Evolutionary conservation across 495 filamentous ascomycete species (phyloP).

Genomic region (Penicillium bialowiezense): DNA sequence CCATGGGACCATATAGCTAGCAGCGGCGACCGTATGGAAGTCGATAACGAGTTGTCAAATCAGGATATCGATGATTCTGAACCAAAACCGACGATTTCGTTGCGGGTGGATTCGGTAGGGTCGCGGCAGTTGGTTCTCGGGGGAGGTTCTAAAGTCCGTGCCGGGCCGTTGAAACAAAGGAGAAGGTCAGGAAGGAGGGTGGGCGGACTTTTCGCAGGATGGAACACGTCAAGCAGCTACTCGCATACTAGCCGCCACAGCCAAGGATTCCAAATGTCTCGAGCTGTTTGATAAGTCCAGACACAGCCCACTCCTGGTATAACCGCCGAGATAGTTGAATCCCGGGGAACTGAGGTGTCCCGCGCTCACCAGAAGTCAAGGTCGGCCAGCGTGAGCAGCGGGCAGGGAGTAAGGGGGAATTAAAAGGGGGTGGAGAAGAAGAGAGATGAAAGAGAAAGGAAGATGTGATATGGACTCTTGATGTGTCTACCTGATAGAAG

Average conservation of each 20-base stretch:
- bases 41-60: background rate
- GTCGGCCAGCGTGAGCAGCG: background rate
- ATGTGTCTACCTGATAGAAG: slow-evolving; percentile 1
- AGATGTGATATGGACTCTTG: background rate
- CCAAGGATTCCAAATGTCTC: background rate
- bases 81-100: background rate
- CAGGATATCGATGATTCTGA: background rate
- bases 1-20: slow-evolving; percentile 21
- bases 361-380: background rate
- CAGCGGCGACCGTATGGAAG: slow-evolving; percentile 11
- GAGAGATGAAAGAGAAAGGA: slow-evolving; percentile 7
- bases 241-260: slow-evolving; percentile 9
- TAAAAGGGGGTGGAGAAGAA: slow-evolving; percentile 9
- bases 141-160: background rate
- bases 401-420: background rate
- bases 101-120: background rate
- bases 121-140: background rate
- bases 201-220: background rate
- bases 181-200: background rate
- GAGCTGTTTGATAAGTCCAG: slow-evolving; percentile 18
- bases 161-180: slow-evolving; percentile 14
- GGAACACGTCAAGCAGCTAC: background rate
- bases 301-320: slow-evolving; percentile 17
- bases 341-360: background rate
- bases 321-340: slow-evolving; percentile 20